Evolutionary conservation across 2,329 filamentous ascomycete species (phyloP).

Genomic region (Fusarium aywerte): DNA sequence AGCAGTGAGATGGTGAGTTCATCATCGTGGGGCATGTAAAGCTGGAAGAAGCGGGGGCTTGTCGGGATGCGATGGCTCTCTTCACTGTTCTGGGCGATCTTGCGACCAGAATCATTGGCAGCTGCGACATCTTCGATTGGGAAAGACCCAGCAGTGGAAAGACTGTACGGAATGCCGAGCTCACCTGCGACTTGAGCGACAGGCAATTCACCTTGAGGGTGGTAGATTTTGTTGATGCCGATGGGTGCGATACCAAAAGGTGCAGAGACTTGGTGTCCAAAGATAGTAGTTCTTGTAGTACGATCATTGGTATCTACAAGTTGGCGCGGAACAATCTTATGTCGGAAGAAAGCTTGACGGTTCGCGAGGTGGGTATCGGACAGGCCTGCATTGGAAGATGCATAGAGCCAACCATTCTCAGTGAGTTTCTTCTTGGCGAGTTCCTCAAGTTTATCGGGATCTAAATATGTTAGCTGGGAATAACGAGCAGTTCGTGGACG

Average conservation of each 20-base stretch:
- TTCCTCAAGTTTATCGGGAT: constrained; percentile 6
- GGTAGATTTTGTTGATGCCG: constrained; percentile 21
- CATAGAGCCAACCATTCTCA: constrained; percentile 15
- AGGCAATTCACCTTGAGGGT: constrained; percentile 11
- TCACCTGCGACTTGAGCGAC: constrained; percentile 8
- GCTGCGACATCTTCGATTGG: constrained; percentile 10
- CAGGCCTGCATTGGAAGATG: constrained; percentile 8
- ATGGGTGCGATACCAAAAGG: constrained; percentile 15
- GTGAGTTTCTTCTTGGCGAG: constrained; percentile 13
- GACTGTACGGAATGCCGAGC: constrained; percentile 11
- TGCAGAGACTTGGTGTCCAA: constrained; percentile 5
- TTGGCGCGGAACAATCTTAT: constrained; percentile 11
- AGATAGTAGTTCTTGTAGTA: background rate
- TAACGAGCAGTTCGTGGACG: fast-evolving
- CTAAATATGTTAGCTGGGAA: background rate
- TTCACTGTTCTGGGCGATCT: background rate
- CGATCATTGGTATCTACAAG: constrained; percentile 13
- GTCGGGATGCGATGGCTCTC: background rate
- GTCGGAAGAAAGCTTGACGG: constrained; percentile 13
- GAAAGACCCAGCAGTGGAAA: constrained; percentile 10
- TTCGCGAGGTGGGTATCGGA: constrained; percentile 12
- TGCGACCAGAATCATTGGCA: background rate
- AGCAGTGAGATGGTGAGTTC: background rate
- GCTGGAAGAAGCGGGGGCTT: background rate
- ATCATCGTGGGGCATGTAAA: constrained; percentile 19